Base-by-base conservation (phyloP, 441 rosid genomes). In the Melastoma candidum region DNA sequence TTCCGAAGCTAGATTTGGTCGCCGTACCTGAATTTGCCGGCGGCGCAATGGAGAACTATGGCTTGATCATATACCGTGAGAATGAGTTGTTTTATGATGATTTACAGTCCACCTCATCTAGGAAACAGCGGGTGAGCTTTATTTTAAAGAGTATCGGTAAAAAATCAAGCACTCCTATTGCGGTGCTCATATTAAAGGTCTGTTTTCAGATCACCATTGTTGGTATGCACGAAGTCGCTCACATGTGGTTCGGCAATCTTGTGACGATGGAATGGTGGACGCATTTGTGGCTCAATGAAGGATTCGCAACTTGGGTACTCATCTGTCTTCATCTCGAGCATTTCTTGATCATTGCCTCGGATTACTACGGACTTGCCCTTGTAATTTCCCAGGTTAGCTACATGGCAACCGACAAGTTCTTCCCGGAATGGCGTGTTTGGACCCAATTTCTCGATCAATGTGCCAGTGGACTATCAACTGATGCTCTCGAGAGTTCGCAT, bases 211-310 rank as follows among this genome's bases (percentile, higher is more conserved):
- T 58, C 44, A 43, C 74, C 12, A 67, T 59, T 25, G 72, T 54
- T 59, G 73, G 50, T 25, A 53, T 55, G 22, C 79, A 71, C 57
- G 79, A 74, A 59, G 69, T 74, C 39, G 79, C 71, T 22, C 76
- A 71, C 54, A 68, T 65, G 1, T 74, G 79, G 79, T 75, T 75
- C 50, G 79, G 76, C 25, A 71, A 75, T 71, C 70, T 75, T 44
- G 76, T 75, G 29, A 75, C 79, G 0, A 71, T 75, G 76, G 79
- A 75, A 56, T 75, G 74, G 74, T 71, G 76, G 79, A 71, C 74
- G 13, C 70, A 71, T 69, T 50, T 75, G 55, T 75, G 79, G 76
- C 74, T 75, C 17, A 71, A 71, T 43, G 76, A 69, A 60, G 73
- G 76, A 14, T 74, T 74, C 29, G 79, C 76, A 27, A 68, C 79